Evolutionary conservation across 139 green algal genomes (phyloP).

Genomic region (Pleodorina starrii): DNA sequence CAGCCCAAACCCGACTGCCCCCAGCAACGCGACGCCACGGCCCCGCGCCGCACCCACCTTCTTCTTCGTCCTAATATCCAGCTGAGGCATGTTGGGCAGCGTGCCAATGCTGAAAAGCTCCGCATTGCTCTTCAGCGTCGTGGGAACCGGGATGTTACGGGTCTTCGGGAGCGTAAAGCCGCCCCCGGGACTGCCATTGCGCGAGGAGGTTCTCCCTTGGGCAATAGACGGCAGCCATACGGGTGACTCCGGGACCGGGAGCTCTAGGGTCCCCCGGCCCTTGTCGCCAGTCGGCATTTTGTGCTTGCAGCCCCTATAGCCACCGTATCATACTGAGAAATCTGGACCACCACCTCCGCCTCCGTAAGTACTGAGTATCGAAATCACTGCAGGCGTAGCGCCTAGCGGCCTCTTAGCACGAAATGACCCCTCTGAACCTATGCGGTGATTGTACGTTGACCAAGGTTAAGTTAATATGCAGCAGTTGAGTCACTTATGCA

Average conservation of each 20-base stretch:
- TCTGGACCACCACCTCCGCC: background rate
- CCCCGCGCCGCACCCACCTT: slow-evolving; percentile 33
- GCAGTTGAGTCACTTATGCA: too few relatives aligned
- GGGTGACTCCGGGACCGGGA: slow-evolving; percentile 52
- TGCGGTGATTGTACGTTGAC: background rate
- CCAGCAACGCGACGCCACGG: too few relatives aligned
- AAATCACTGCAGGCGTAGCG: background rate
- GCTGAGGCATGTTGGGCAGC: slow-evolving; percentile 49
- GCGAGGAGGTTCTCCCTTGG: background rate
- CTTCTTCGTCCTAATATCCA: slow-evolving; percentile 50
- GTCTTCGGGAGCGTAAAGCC: slow-evolving; percentile 56
- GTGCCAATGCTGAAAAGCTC: slow-evolving; percentile 60
- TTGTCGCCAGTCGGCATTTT: slow-evolving; percentile 40
- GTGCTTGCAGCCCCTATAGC: background rate
- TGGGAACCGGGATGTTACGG: slow-evolving; percentile 45
- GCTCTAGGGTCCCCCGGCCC: slow-evolving; percentile 48
- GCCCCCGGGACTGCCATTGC: background rate
- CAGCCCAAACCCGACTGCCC: too few relatives aligned
- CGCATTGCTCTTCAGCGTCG: slow-evolving; percentile 37
- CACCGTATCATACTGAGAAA: background rate
- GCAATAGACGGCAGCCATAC: slow-evolving; percentile 58
- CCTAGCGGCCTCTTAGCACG: background rate
- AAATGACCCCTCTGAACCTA: background rate
- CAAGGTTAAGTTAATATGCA: background rate
- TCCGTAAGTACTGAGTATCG: background rate